phyloP scores from a whole-genome alignment of 1,284 basidiomycete genomes.

The Vanrija sp. region DNA sequence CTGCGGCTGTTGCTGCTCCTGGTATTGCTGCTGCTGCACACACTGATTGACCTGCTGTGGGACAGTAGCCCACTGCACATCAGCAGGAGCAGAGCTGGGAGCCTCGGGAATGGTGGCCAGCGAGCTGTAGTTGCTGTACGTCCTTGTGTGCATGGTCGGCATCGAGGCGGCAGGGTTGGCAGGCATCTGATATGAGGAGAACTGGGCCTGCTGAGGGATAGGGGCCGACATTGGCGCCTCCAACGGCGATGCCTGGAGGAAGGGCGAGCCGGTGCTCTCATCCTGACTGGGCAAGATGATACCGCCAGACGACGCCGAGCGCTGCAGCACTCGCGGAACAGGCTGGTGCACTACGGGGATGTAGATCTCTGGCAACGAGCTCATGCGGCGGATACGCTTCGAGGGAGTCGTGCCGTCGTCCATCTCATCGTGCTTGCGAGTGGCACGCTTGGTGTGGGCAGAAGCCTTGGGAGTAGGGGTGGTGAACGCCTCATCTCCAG shows the following conservation, averaged over 20 bases:
- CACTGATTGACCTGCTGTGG: background rate
- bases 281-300: background rate
- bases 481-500: too few relatives aligned
- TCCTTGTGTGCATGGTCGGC: too few relatives aligned
- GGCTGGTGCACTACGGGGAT: constrained; percentile 3
- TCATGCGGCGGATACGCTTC: background rate
- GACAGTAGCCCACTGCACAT: constrained; percentile 7
- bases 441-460: too few relatives aligned
- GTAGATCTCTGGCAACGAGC: constrained; percentile 14
- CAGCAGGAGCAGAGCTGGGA: constrained; percentile 8
- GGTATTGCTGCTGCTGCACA: background rate
- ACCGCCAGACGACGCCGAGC: constrained; percentile 13
- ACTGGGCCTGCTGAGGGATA: constrained; percentile 10
- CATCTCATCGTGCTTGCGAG: constrained; percentile 1
- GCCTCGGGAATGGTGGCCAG: constrained; percentile 21
- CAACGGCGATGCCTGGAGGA: constrained; percentile 6
- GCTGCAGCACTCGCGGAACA: constrained; percentile 9
- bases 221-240: background rate
- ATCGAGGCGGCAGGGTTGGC: background rate
- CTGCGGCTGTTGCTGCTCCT: background rate
- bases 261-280: constrained; percentile 4
- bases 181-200: background rate
- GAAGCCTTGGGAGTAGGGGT: too few relatives aligned
- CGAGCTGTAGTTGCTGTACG: constrained; percentile 3
- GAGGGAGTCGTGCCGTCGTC: background rate